phyloP scores from a whole-genome alignment of 495 filamentous ascomycete genomes.

The Lentithecium fluviatile region DNA sequence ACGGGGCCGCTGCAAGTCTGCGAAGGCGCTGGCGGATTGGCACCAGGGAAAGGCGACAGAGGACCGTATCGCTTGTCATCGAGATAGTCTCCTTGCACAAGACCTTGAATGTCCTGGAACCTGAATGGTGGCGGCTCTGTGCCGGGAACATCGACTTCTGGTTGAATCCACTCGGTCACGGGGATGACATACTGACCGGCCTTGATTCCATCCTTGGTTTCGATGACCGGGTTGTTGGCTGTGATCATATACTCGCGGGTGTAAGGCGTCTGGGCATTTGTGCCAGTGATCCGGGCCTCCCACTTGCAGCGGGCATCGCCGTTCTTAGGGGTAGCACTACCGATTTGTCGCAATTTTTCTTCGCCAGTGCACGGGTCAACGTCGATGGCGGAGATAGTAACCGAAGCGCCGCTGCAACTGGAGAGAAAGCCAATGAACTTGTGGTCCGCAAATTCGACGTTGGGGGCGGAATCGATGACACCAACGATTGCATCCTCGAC shows the following conservation, averaged over 20 bases:
- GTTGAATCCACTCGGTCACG: conserved; percentile 45
- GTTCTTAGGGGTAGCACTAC: conserved; percentile 33
- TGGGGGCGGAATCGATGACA: conserved; percentile 36
- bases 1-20: conserved; percentile 12
- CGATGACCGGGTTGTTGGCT: conserved; percentile 32
- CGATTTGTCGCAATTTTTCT: conserved; percentile 37
- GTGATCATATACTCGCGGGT: conserved; percentile 44
- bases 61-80: conserved; percentile 36
- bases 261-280: conserved; percentile 30
- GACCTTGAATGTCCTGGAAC: conserved; percentile 32
- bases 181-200: conserved; percentile 46
- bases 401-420: conserved; percentile 19
- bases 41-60: conserved; percentile 38
- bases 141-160: conserved; percentile 39
- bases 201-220: conserved; percentile 43
- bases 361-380: conserved; percentile 47
- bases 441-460: conserved; percentile 41
- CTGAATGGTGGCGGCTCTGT: conserved; percentile 35
- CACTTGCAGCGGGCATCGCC: conserved; percentile 44
- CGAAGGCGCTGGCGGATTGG: conserved; percentile 17
- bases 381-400: conserved; percentile 46
- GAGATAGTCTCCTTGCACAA: conserved; percentile 34
- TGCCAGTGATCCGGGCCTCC: conserved; percentile 33
- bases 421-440: conserved; percentile 39
- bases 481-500: conserved; percentile 43